Percentiles rank a stretch among this genome's conserved stretches.
Conservation (phyloP, 306 rosid genomes). For the Trifolium repens region DNA sequence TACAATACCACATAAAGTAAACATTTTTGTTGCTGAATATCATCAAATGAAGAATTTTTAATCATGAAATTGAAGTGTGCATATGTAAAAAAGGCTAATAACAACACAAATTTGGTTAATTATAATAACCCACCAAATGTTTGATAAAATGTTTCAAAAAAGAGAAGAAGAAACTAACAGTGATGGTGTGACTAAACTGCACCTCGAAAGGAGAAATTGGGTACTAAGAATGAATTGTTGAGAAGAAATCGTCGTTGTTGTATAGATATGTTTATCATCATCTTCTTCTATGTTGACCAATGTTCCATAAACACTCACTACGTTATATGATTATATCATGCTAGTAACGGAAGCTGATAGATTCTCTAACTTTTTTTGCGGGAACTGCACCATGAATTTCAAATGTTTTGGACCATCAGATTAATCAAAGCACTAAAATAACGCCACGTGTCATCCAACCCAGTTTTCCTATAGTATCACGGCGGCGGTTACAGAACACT, state of each 20-base stretch:
- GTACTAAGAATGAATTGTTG: conserved; percentile 21
- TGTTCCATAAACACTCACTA: too few species aligned
- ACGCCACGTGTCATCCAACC: too few species aligned
- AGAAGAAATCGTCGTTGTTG: conserved; percentile 54
- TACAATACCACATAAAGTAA: neutral
- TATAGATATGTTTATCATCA: conserved; percentile 31
- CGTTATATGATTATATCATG: too few species aligned
- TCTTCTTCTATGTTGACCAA: neutral
- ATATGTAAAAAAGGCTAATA: neutral
- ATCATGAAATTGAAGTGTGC: conserved; percentile 29
- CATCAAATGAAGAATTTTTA: conserved; percentile 15
- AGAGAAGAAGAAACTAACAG: conserved; percentile 16
- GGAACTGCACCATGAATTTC: too few species aligned
- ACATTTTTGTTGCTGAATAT: neutral
- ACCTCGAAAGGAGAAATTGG: conserved; percentile 44
- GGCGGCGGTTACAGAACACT: too few species aligned
- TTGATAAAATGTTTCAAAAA: neutral
- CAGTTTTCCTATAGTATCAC: too few species aligned
- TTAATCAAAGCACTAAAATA: too few species aligned
- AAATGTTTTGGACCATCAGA: too few species aligned
- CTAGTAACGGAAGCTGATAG: too few species aligned
- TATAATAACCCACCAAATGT: conserved; percentile 1
- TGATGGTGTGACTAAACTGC: conserved; percentile 6
- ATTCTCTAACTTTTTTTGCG: too few species aligned
- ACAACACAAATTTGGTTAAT: neutral